Evolutionary conservation across 192 early-diverging fungal species (phyloP).

Genomic region (Chytriomyces sp.): DNA sequence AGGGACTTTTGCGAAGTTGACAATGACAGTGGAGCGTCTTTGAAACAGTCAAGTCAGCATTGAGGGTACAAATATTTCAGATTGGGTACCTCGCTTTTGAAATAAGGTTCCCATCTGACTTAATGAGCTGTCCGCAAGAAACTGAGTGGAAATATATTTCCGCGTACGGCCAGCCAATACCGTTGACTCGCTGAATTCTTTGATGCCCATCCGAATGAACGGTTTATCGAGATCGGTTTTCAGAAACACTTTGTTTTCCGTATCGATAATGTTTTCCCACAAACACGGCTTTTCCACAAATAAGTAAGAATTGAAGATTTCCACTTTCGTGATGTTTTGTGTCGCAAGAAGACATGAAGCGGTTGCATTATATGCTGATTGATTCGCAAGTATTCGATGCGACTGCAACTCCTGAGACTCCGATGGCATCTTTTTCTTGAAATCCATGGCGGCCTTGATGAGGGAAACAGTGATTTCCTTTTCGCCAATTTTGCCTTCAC

Average conservation of each 20-base stretch:
- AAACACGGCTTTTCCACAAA: slow-evolving; percentile 64
- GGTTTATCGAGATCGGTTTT: slow-evolving; percentile 37
- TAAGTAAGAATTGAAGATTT: slow-evolving; percentile 61
- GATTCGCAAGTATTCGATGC: slow-evolving; percentile 15
- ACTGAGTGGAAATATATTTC: slow-evolving; percentile 63
- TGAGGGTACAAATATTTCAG: too few relatives aligned
- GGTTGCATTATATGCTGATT: slow-evolving; percentile 21
- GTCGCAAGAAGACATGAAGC: slow-evolving; percentile 21
- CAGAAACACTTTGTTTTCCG: slow-evolving; percentile 25
- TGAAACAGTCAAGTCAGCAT: too few relatives aligned
- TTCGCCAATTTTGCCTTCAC: slow-evolving; percentile 13
- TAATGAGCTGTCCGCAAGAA: slow-evolving; percentile 63
- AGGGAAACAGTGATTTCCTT: slow-evolving; percentile 31
- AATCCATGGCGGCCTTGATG: slow-evolving; percentile 33
- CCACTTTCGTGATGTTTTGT: slow-evolving; percentile 24
- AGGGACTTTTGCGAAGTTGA: not conserved
- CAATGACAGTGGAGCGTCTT: not conserved
- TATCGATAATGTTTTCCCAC: slow-evolving; percentile 63
- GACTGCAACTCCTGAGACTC: not conserved
- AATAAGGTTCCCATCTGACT: slow-evolving; percentile 53
- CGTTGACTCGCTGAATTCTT: slow-evolving; percentile 36
- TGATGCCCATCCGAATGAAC: slow-evolving; percentile 26
- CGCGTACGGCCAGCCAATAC: not conserved
- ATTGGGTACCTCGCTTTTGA: not conserved
- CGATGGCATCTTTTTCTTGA: slow-evolving; percentile 31